Base-by-base conservation (phyloP, 352 stramenopile genomes). In the Globisporangium cederbergense region DNA sequence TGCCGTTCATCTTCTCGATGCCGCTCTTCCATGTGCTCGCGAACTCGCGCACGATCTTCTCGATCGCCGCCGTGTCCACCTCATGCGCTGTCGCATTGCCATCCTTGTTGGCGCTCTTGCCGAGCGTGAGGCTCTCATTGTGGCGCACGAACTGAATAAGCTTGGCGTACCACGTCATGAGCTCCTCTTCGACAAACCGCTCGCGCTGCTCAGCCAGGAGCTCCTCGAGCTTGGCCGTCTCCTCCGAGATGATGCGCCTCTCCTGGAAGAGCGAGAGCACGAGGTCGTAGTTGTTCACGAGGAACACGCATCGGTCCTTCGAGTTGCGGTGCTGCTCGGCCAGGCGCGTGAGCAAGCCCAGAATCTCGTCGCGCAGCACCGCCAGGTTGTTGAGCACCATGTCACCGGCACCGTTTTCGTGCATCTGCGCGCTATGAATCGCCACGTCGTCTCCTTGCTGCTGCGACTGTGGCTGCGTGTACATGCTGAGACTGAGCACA, bases 271-370 rank as follows among this genome's bases (percentile, higher is more conserved):
- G 92, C 30, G 83, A 96, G 8, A 98, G 80, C 38, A 99, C 96
- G 52, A 97, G 81, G 72, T 99, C 97, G 68, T 98, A 96, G 71
- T 99, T 99, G 77, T 99, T 99, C 67, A 99, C 97, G 49, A 99
- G 85, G 71, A 99, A 99, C 6, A 99, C 91, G 65, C 95, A 93
- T 40, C 89, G 90, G 60, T 98, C 98, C 68, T 98, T 99, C 25
- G 93, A 84, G 18, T 80, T 89, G 6, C 84, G 79, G 65, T 99
- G 95, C 66, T 97, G 83, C 50, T 98, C 89, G 0, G 95, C 88
- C 22, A 99, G 73, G 2, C 96, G 92, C 22, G 77, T 71, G 28
- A 97, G 68, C 43, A 91, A 86, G 14, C 63, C 66, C 3, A 96
- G 68, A 22, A 98, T 84, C 71, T 96, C 91, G 28, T 91, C 81